Conservation (phyloP, 1,284 basidiomycete genomes). For the Irpex lacteus region DNA sequence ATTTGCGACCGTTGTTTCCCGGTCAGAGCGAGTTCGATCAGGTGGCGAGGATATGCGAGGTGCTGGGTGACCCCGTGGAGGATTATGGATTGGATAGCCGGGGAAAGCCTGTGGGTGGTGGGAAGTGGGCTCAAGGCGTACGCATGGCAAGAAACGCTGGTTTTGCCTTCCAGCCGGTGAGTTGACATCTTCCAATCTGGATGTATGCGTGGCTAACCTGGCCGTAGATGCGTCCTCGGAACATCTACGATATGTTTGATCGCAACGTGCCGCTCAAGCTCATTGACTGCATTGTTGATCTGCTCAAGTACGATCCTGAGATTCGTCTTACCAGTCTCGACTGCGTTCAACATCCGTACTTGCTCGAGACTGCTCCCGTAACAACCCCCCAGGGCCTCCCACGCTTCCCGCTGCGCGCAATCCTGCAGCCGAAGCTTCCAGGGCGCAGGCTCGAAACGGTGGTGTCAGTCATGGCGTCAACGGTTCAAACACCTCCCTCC, state of each 20-base stretch:
- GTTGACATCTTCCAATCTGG: constrained; percentile 16
- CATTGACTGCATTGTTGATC: constrained; percentile 88
- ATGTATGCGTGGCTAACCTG: constrained; percentile 12
- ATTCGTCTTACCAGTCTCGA: constrained; percentile 81
- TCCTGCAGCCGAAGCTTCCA: constrained; percentile 1
- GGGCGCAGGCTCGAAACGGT: constrained; percentile 7
- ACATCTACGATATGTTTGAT: constrained; percentile 80
- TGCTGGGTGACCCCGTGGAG: constrained; percentile 88
- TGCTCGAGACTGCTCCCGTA: constrained; percentile 67
- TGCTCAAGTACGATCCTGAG: constrained; percentile 91
- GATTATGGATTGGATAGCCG: constrained; percentile 80
- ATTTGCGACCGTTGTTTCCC: constrained; percentile 95
- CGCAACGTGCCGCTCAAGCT: constrained; percentile 76
- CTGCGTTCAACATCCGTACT: constrained; percentile 88
- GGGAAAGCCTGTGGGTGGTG: constrained; percentile 78
- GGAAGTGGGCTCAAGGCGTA: constrained; percentile 83
- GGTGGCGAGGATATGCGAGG: constrained; percentile 84
- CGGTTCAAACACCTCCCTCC: constrained; percentile 33
- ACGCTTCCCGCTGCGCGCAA: constrained; percentile 19
- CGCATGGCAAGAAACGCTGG: constrained; percentile 82
- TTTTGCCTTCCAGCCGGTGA: constrained; percentile 89
- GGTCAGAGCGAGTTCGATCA: constrained; percentile 96
- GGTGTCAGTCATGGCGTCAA: constrained; percentile 13
- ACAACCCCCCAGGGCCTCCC: constrained; percentile 62
- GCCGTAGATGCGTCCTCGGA: constrained; percentile 69